Conservation (phyloP, 2,329 filamentous ascomycete genomes). For the Monilinia fructicola region DNA sequence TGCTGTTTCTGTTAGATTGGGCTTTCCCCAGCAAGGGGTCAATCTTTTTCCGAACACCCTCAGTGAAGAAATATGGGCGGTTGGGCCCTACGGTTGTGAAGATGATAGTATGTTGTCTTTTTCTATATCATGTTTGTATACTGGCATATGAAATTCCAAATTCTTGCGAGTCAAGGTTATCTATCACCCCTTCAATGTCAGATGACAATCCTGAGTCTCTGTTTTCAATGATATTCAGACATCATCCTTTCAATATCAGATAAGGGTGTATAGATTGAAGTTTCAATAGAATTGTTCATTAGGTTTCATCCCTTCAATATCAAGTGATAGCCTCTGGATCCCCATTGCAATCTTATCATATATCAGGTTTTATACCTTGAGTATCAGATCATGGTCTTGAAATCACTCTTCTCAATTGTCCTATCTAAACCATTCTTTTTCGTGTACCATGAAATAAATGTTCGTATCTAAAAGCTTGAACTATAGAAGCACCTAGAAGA, state of each 20-base stretch:
- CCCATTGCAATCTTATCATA: neutral
- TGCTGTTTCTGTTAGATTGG: constrained; percentile 60
- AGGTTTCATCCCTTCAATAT: too few relatives aligned
- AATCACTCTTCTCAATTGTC: neutral
- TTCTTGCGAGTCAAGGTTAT: neutral
- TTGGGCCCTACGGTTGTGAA: constrained; percentile 58
- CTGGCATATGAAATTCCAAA: neutral
- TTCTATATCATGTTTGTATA: neutral
- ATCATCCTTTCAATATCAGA: too few relatives aligned
- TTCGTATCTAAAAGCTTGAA: neutral
- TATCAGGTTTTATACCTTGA: neutral
- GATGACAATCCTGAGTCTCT: neutral
- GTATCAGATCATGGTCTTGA: neutral
- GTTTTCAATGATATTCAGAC: neutral
- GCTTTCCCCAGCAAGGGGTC: constrained; percentile 52
- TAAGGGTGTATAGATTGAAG: neutral
- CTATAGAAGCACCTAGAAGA: neutral
- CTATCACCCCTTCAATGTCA: neutral
- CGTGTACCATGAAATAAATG: too few relatives aligned
- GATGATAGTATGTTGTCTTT: constrained; percentile 27
- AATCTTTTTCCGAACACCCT: constrained; percentile 64
- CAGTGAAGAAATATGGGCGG: constrained; percentile 69
- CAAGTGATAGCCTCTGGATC: neutral
- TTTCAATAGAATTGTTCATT: too few relatives aligned
- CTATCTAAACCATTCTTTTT: neutral